Percentiles rank a stretch among this genome's conserved stretches.
Evolutionary conservation across 2,329 filamentous ascomycete species (phyloP).

Genomic region (Aschersonia sp.): DNA sequence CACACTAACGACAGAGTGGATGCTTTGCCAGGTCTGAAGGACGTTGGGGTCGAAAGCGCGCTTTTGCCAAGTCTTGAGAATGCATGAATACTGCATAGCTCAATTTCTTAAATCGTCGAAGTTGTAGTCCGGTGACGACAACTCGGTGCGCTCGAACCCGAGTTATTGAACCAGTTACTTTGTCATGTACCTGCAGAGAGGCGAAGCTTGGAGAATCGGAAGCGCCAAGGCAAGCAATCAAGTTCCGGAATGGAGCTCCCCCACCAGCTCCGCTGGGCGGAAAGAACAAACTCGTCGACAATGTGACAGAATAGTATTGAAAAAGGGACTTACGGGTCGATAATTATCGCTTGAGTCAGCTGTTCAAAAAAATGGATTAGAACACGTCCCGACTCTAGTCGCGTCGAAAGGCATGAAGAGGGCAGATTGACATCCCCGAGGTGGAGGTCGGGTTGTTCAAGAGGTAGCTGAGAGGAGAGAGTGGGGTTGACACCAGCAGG

Average conservation of each 20-base stretch:
- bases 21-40: too few relatives aligned
- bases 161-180: too few relatives aligned
- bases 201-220: not conserved
- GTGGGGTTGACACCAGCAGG: slow-evolving; percentile 9
- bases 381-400: slow-evolving; percentile 8
- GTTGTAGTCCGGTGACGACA: not conserved
- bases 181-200: too few relatives aligned
- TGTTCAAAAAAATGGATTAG: slow-evolving; percentile 27
- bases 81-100: not conserved
- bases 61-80: not conserved
- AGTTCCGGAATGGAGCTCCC: not conserved
- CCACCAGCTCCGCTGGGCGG: not conserved
- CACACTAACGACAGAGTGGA: too few relatives aligned
- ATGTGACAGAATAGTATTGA: slow-evolving; percentile 5
- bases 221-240: not conserved
- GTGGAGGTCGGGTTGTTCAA: not conserved
- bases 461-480: slow-evolving; percentile 8
- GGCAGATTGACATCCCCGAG: not conserved
- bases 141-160: not conserved
- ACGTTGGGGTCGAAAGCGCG: not conserved
- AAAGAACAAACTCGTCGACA: not conserved
- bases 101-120: not conserved
- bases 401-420: slow-evolving; percentile 1
- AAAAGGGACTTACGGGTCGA: slow-evolving; percentile 36
- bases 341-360: slow-evolving; percentile 47